Evolutionary conservation across 192 early-diverging fungal genomes (phyloP), one percentile per base, ranked within the genome.

Genomic region (Entomortierella lignicola): DNA sequence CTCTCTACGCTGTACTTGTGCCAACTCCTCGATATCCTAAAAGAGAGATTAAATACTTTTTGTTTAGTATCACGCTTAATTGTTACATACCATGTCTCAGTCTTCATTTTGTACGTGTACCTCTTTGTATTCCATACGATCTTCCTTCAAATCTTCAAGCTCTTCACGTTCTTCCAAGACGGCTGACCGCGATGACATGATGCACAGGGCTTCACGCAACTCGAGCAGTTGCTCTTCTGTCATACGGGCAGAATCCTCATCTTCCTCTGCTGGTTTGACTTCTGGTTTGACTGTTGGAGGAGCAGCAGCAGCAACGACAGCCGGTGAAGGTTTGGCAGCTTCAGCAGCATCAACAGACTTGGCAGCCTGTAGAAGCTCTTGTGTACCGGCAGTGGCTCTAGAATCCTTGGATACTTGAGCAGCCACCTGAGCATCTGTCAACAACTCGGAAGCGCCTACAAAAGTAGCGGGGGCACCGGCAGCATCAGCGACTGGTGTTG

Each of bases 41-140:
- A 41, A 42, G 56, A 43, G 56, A 37, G 1, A 7, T 4, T 37
- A 10, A 7, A 10, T 37, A 10, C 34, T 4, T 37, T 4, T 37
- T 4, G 4, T 4, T 37, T 37, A 37, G 34, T 37, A 37, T 37
- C 34, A 10, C 34, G n/a, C n/a, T n/a, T n/a, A n/a, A n/a, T n/a
- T n/a, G n/a, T n/a, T n/a, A n/a, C n/a, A n/a, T n/a, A n/a, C n/a
- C n/a, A n/a, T n/a, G n/a, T n/a, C n/a, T n/a, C n/a, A n/a, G n/a
- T n/a, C n/a, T n/a, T n/a, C n/a, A n/a, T n/a, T n/a, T n/a, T n/a
- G n/a, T n/a, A n/a, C n/a, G 30, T 42, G 82, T 84, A 88, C 87
- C 74, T 89, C 88, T 60, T 89, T 89, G 58, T 89, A 87, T 56
- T 89, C 89, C 73, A 85, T 85, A 44, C 85, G 88, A 25, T 91